These are phyloP conservation scores for Endothia cerciana DNA, from an alignment of 2,329 filamentous ascomycete species.

Conservation along the genomic window DNA sequence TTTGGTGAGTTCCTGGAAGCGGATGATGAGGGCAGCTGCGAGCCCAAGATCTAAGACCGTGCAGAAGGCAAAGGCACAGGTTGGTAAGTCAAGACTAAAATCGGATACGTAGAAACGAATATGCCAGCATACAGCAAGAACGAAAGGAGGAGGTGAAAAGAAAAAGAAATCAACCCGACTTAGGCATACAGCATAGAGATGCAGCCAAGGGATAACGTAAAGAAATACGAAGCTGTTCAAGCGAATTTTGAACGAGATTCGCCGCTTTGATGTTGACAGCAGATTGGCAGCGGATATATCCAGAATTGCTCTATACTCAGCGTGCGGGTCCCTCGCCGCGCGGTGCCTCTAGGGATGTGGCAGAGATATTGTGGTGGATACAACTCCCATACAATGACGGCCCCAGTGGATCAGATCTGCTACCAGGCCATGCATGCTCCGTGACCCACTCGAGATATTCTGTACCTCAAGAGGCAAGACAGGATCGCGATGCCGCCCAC, in stretches of 20 bases:
- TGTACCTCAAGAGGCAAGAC: not conserved
- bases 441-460: not conserved
- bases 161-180: not conserved
- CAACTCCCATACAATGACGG: not conserved
- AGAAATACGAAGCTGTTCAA: not conserved
- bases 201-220: not conserved
- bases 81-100: conserved; percentile 4
- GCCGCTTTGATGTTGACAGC: not conserved
- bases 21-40: not conserved
- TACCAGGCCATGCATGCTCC: conserved; percentile 7
- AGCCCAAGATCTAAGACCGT: not conserved
- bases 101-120: conserved; percentile 1
- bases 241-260: not conserved
- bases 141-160: not conserved
- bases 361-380: conserved; percentile 16
- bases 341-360: not conserved
- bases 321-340: not conserved
- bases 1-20: not conserved
- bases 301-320: not conserved
- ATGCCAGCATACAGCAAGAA: conserved; percentile 20
- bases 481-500: not conserved
- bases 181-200: not conserved
- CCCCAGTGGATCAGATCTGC: conserved; percentile 10
- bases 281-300: conserved; percentile 12
- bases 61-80: not conserved